Base-by-base conservation (phyloP, 2,329 filamentous ascomycete genomes). In the Talaromyces marneffei region DNA sequence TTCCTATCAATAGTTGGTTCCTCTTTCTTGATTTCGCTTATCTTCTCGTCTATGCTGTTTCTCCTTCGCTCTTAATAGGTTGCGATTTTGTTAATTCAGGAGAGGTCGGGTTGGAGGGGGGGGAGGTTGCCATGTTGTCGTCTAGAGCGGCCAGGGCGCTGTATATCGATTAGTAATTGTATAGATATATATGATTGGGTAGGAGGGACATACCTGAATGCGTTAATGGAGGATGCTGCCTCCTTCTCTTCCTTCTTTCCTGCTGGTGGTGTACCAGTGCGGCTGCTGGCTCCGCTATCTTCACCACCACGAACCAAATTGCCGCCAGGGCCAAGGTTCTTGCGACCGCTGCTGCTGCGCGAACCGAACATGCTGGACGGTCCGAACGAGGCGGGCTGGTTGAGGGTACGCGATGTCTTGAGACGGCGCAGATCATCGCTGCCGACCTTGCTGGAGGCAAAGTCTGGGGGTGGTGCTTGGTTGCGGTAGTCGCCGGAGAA, bases 351-450 rank as follows among this genome's bases (percentile, higher is more conserved):
- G 80, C 91, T 93, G 80, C 90, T 95, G 66, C 94, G 87, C n/a
- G 89, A 90, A 66, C 85, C 87, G 70, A 97, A 89, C 83, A 96
- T 89, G 64, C 91, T 92, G 57, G 89, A 88, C 12, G 94, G 93
- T 31, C 91, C 92, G 66, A 97, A 85, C 14, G 82, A 81, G 78
- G 69, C 84, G 79, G 71, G 86, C 75, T 77, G 85, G 82, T 77
- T 87, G 77, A 82, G 85, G 65, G 80, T 83, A 82, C 73, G 90
- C 68, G 80, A 82, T 59, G 84, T 82, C 61, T 75, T 75, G 42
- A 99, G 84, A 69, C 91, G 90, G 65, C 91, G 88, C 63, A 99
- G 84, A 73, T 99, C 94, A 69, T 97, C 92, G 80, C 91, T 92
- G 64, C 87, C 90, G 66, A 99, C 89, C 69, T 90, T 90, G 80